These are phyloP conservation scores for Lotmaria passim DNA, from an alignment of 208 protist species.

Conservation along the genomic window DNA sequence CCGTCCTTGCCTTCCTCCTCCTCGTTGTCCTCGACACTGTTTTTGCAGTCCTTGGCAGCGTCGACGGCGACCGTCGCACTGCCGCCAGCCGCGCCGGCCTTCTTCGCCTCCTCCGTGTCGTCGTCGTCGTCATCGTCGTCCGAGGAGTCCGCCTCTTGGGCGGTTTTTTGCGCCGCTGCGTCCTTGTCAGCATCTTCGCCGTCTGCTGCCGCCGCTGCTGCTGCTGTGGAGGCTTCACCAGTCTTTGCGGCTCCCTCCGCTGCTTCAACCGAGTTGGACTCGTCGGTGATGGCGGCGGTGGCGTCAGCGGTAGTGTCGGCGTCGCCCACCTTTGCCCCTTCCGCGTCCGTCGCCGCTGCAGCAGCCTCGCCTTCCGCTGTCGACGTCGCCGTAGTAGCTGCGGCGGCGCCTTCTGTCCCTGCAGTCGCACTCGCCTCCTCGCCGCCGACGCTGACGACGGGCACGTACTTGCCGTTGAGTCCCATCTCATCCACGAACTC, in stretches of 20 bases:
- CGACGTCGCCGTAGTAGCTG: not conserved
- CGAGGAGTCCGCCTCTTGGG: not conserved
- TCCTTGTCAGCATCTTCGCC: conserved; percentile 13
- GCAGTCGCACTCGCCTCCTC: conserved; percentile 6
- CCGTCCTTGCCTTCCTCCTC: conserved; percentile 14
- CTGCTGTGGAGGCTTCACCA: not conserved
- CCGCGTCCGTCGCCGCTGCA: not conserved
- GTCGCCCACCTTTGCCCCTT: too few relatives aligned
- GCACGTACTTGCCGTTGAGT: conserved; percentile 22
- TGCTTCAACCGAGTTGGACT: too few relatives aligned
- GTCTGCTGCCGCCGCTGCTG: not conserved
- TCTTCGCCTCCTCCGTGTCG: too few relatives aligned
- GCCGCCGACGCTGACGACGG: conserved; percentile 5
- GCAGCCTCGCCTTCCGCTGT: not conserved
- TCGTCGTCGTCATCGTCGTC: conserved; percentile 10
- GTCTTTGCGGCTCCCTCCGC: too few relatives aligned
- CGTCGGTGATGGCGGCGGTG: too few relatives aligned
- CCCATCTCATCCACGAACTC: conserved; percentile 75
- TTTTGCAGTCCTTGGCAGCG: too few relatives aligned
- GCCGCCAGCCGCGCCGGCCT: too few relatives aligned
- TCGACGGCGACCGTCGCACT: too few relatives aligned
- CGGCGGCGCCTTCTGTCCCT: not conserved
- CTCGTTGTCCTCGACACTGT: conserved; percentile 9
- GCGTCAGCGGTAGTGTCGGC: too few relatives aligned
- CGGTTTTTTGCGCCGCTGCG: not conserved